phyloP scores from a whole-genome alignment of 2,329 filamentous ascomycete genomes.

The Blastomyces silverae region DNA sequence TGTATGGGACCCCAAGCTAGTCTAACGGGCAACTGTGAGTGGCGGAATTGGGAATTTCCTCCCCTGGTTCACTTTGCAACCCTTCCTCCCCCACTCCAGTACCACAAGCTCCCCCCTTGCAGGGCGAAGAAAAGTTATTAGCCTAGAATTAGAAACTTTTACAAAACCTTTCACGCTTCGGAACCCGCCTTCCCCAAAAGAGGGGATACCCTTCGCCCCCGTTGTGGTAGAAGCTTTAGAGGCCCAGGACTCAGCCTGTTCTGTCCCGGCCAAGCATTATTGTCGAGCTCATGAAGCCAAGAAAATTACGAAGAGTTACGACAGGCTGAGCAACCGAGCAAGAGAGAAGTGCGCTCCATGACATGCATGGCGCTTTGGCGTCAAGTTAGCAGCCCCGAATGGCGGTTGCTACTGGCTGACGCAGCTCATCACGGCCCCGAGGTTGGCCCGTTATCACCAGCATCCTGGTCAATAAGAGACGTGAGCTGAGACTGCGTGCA shows the following conservation, averaged over 20 bases:
- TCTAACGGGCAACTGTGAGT: constrained; percentile 3
- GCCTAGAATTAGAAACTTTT: neutral
- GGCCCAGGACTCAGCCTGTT: neutral
- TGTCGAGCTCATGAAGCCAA: neutral
- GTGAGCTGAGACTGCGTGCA: neutral
- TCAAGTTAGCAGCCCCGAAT: neutral
- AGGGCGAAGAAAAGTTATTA: neutral
- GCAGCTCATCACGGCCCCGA: neutral
- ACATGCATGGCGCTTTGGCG: constrained; percentile 5
- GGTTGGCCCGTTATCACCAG: neutral
- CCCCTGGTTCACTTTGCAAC: neutral
- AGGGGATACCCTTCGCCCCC: neutral
- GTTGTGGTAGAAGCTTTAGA: neutral
- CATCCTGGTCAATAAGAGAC: neutral
- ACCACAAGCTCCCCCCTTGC: neutral
- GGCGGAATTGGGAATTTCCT: neutral
- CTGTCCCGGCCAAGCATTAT: neutral
- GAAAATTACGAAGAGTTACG: neutral
- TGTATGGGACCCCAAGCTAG: constrained; percentile 1
- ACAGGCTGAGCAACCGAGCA: neutral
- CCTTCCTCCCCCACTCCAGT: neutral
- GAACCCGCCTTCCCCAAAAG: neutral
- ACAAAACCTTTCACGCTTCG: constrained; percentile 1
- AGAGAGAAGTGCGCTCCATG: neutral
- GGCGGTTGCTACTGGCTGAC: neutral